Base-by-base conservation (phyloP, 2,329 filamentous ascomycete species). In the Periglandula ipomoeae region DNA sequence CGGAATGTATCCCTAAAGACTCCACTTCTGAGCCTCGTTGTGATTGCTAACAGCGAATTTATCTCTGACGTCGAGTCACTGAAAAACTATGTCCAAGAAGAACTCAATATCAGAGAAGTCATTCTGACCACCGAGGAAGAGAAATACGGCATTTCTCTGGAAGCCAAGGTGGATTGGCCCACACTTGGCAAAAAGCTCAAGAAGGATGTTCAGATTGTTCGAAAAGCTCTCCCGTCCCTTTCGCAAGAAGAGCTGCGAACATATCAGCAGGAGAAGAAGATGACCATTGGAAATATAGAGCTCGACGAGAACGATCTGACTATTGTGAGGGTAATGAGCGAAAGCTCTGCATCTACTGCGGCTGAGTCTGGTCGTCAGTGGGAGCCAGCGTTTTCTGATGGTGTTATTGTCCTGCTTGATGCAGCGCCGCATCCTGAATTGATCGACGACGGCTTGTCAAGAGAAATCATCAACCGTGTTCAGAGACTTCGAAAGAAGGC, bases 101-200 rank as follows among this genome's bases (percentile, higher is more conserved):
- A 95, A 67, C 75, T 95, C 44, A 95, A 95, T 62, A 76, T 95
- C 53, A 20, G 24, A 4, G 41, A 44, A 26, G 71, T 95, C 22
- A 71, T 91, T n/a, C 72, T 94, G 49, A 88, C 86, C 5, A 82
- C 78, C 13, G 86, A 95, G 55, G 89, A 95, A 67, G 82, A 80
- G 48, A 84, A 84, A 62, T 93, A 94, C 70, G 85, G 87, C 46
- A 87, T 95, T n/a, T 34, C 81, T 87, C 91, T 94, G 66, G 85
- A 84, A 52, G 85, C 88, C 6, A 78, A 78, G 44, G 88, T 87
- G 89, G 41, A 95, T 65, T 94, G 89, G 82, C 87, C 89, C 20
- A 85, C 84, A 3, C 75, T 95, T 10, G 89, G 89, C 52, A 93
- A 93, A 78, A 95, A 94, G 72, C 76, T 95, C 57, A 93, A 91